Conservation (phyloP, 164 flowering plant species). For the Chimonanthus praecox region DNA sequence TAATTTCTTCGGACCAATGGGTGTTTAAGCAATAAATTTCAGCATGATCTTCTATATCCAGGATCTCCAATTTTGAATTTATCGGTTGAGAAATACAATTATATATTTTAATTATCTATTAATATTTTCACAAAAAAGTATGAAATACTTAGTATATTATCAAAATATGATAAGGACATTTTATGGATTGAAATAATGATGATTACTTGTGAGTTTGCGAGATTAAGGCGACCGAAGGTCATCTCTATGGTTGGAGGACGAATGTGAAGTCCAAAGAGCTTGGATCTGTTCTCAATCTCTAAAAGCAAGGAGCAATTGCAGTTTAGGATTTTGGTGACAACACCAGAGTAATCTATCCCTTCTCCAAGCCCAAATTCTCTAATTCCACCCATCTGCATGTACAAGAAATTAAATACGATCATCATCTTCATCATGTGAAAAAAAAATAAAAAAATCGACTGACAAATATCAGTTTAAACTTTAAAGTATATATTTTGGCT, state of each 20-base stretch:
- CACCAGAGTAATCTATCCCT: conserved; percentile 69
- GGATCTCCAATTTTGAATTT: no score
- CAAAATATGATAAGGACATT: no score
- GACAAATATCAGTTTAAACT: no score
- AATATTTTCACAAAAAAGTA: no score
- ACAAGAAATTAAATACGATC: neutral
- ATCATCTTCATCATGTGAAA: neutral
- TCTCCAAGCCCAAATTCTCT: conserved; percentile 49
- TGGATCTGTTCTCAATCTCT: conserved; percentile 57
- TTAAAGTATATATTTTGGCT: no score
- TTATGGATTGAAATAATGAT: neutral
- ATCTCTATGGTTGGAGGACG: conserved; percentile 42
- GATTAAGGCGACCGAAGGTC: conserved; percentile 39
- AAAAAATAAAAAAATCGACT: neutral
- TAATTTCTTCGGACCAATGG: no score
- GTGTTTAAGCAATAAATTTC: no score
- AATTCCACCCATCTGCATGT: conserved; percentile 44
- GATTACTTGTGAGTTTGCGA: conserved; percentile 48
- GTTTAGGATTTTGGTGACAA: conserved; percentile 57
- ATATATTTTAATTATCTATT: no score
- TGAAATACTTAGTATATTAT: no score
- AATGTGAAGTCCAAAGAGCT: conserved; percentile 62
- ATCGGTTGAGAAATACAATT: no score
- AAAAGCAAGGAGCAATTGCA: conserved; percentile 53
- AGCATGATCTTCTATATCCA: no score